Percentiles rank a stretch among this genome's conserved stretches.
These are phyloP conservation scores for Corniculantispora saksenae DNA, from an alignment of 2,329 filamentous ascomycete species.

Conservation along the genomic window DNA sequence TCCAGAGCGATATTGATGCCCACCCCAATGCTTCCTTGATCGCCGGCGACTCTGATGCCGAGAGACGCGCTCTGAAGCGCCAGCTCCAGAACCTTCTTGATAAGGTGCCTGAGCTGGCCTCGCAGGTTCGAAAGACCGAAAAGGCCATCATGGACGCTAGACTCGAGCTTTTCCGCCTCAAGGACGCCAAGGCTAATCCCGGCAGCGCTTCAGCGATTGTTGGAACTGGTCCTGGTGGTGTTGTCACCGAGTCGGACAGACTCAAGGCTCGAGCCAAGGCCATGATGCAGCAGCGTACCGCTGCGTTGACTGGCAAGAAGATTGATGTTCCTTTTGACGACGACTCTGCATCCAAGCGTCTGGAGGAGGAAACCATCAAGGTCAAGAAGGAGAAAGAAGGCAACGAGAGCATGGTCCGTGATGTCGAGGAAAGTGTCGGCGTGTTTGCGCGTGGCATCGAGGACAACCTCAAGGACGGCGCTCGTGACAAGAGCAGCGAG, in stretches of 20 bases:
- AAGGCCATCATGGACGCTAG: slow-evolving; percentile 89
- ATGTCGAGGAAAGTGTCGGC: slow-evolving; percentile 93
- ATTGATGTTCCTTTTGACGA: slow-evolving; percentile 69
- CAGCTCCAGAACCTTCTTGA: slow-evolving; percentile 88
- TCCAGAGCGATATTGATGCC: slow-evolving; percentile 91
- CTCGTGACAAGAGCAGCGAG: slow-evolving; percentile 73
- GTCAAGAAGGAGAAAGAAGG: slow-evolving; percentile 84
- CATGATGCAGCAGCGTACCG: slow-evolving; percentile 98
- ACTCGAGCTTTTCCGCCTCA: slow-evolving; percentile 88
- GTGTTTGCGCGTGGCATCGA: slow-evolving; percentile 86
- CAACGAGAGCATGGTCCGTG: slow-evolving; percentile 93
- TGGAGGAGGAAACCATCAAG: slow-evolving; percentile 85
- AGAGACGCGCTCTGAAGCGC: slow-evolving; percentile 80
- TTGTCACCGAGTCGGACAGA: slow-evolving; percentile 88
- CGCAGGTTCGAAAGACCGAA: slow-evolving; percentile 86
- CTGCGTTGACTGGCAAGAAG: slow-evolving; percentile 85
- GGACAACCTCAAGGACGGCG: slow-evolving; percentile 80
- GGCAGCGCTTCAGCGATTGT: slow-evolving; percentile 78
- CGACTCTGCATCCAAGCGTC: slow-evolving; percentile 74
- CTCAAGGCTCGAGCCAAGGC: slow-evolving; percentile 93
- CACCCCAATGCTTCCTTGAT: slow-evolving; percentile 76
- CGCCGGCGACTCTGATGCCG: slow-evolving; percentile 80
- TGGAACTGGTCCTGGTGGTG: slow-evolving; percentile 87
- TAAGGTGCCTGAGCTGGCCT: slow-evolving; percentile 87
- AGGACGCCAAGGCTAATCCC: slow-evolving; percentile 89